These are phyloP conservation scores for Solanum habrochaites DNA, from an alignment of 257 asterid genomes.

Conservation along the genomic window DNA sequence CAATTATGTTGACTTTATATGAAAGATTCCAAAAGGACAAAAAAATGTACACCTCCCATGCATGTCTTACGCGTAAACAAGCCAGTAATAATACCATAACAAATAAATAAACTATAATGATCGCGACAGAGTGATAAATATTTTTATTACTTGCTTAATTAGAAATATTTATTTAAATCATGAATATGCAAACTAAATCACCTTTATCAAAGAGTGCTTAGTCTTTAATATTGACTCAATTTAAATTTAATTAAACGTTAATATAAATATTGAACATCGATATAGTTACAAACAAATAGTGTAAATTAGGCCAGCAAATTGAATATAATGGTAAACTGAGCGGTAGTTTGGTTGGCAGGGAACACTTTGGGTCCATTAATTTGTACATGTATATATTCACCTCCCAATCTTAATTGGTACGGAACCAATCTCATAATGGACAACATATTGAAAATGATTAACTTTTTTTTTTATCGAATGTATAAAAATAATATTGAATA, in stretches of 20 bases:
- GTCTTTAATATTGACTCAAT: neutral
- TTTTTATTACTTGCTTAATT: accelerated
- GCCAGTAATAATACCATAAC: neutral
- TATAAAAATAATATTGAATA: neutral
- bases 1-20: conserved; percentile 13
- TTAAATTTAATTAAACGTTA: accelerated
- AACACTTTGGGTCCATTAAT: conserved; percentile 1
- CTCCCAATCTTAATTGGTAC: neutral
- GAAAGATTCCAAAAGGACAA: neutral
- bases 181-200: neutral
- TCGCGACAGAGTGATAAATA: neutral
- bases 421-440: neutral
- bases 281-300: neutral
- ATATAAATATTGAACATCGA: neutral
- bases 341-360: conserved; percentile 23
- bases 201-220: neutral
- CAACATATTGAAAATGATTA: neutral
- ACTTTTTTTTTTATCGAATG: neutral
- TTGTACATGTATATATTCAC: neutral
- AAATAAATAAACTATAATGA: accelerated
- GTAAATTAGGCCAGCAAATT: neutral
- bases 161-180: accelerated
- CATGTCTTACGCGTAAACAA: conserved; percentile 10
- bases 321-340: neutral
- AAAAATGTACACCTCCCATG: neutral